Evolutionary conservation across 2,329 filamentous ascomycete genomes (phyloP), one percentile per base, ranked within the genome.

Genomic region (Ilyonectria destructans): DNA sequence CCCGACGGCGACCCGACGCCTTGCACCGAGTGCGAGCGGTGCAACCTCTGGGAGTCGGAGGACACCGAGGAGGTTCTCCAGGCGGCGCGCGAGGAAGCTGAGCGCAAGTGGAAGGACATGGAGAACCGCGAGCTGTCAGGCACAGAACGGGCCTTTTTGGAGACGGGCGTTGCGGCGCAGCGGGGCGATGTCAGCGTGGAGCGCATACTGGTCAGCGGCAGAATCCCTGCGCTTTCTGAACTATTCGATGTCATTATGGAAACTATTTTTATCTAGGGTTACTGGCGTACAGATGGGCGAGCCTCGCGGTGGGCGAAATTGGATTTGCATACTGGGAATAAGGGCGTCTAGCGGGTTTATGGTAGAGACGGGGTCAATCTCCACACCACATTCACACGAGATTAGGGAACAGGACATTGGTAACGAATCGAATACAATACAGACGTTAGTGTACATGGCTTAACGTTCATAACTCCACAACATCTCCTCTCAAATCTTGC

Each of bases 21-120:
- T 15, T 99, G 96, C 79, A 86, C 80, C 1, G 90, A 97, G 79
- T 98, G 96, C 82, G 91, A 91, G 48, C 90, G 90, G 75, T 96
- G 93, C 81, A 94, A 95, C 77, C 85, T 96, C 12, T 93, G 91
- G 83, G 92, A 95, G 81, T 88, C 91, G 62, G 93, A 95, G 78
- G 90, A 95, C 74, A 88, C 87, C 65, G 92, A 94, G 68, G 83
- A 85, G 37, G 89, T 94, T 21, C 86, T 95, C 37, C 86, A 86
- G 56, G 86, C 89, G 66, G 93, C 93, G 0, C 91, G 91, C 49
- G 88, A 90, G 73, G 89, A 91, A 74, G 93, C 92, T 1, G 93
- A 95, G 82, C 85, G 85, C 51, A 88, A 88, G 75, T 96, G 93
- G 93, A 87, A 87, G 63, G 87, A 89, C 73, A 87, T 87, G 56